phyloP scores from a whole-genome alignment of 352 stramenopile genomes.

The Aphanomyces stellatus region DNA sequence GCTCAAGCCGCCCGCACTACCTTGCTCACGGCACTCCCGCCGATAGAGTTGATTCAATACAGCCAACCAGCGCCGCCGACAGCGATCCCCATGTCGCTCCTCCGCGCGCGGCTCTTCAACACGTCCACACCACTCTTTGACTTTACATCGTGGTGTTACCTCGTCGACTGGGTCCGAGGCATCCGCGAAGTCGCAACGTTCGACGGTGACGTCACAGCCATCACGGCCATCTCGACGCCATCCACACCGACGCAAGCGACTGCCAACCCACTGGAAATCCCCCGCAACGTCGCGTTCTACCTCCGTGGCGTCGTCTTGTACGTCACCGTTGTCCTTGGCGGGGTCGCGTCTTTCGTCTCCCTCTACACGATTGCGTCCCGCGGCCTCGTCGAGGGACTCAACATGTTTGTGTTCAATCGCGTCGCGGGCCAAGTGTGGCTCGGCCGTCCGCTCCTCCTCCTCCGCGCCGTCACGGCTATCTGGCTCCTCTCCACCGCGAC shows the following conservation, averaged over 20 bases:
- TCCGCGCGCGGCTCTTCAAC: no score
- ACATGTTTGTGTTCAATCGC: not conserved
- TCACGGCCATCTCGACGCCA: not conserved
- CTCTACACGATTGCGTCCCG: not conserved
- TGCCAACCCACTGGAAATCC: not conserved
- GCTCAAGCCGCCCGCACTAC: not conserved
- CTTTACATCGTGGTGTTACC: not conserved
- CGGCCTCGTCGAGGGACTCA: not conserved
- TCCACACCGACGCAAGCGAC: not conserved
- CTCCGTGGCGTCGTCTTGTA: not conserved
- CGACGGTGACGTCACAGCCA: not conserved
- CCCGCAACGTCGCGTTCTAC: constrained; percentile 14
- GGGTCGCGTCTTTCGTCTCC: not conserved
- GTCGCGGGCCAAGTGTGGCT: no score
- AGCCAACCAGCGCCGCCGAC: no score
- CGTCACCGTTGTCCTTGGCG: not conserved
- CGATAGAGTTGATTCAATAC: not conserved
- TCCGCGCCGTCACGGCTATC: no score
- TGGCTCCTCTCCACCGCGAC: no score
- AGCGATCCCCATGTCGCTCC: no score
- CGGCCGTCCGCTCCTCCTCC: no score
- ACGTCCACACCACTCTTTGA: not conserved
- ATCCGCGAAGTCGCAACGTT: constrained; percentile 6
- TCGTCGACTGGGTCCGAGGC: constrained; percentile 1
- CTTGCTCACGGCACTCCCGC: no score